phyloP scores from a whole-genome alignment of 2,329 filamentous ascomycete species.

The Graphiopsis chlorocephala region DNA sequence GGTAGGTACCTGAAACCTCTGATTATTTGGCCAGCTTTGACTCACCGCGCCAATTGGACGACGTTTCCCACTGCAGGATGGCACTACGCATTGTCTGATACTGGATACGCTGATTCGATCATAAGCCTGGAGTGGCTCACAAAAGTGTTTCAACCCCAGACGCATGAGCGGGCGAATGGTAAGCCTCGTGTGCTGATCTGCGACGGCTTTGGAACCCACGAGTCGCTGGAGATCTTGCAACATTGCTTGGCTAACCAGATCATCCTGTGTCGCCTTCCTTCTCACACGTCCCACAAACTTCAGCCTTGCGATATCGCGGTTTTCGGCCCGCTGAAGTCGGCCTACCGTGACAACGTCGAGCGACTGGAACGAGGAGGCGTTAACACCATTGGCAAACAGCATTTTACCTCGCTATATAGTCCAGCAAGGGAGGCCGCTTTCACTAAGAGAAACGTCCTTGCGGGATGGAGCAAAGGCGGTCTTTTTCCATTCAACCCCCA shows the following conservation, averaged over 20 bases:
- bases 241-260: slow-evolving; percentile 35
- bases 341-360: slow-evolving; percentile 20
- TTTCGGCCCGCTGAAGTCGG: slow-evolving; percentile 10
- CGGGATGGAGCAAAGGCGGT: too few species aligned
- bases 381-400: slow-evolving; percentile 16
- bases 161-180: too few species aligned
- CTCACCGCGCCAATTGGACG: neutral
- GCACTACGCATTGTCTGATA: neutral
- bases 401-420: slow-evolving; percentile 23
- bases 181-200: slow-evolving; percentile 37
- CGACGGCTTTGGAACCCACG: slow-evolving; percentile 37
- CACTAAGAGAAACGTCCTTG: too few species aligned
- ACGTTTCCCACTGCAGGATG: neutral
- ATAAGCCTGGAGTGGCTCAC: neutral
- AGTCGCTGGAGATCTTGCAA: slow-evolving; percentile 30
- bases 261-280: slow-evolving; percentile 33
- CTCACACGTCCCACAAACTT: slow-evolving; percentile 29
- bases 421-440: too few species aligned
- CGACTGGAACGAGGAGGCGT: slow-evolving; percentile 16
- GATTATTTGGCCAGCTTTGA: neutral
- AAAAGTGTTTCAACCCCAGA: neutral
- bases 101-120: neutral
- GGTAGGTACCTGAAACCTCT: neutral
- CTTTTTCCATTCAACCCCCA: too few species aligned
- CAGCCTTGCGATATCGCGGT: slow-evolving; percentile 30